Conservation (phyloP, 495 filamentous ascomycete species). For the Neurospora sublineolata region DNA sequence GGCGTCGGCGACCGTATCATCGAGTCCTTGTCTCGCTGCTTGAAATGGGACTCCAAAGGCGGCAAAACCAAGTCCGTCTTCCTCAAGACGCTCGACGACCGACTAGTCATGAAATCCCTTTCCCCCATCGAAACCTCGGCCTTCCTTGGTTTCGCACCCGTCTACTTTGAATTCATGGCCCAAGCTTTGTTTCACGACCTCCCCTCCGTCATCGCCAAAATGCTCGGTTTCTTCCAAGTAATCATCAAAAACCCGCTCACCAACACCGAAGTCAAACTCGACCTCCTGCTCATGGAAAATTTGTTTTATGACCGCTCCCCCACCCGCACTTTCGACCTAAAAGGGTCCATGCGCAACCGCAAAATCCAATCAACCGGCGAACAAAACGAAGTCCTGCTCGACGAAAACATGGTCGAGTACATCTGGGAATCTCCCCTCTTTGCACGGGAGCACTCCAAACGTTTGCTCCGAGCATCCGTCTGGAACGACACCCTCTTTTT, state of each 20-base stretch:
- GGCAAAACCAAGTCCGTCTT: constrained; percentile 99
- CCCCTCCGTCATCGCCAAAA: constrained; percentile 95
- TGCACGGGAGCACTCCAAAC: constrained; percentile 84
- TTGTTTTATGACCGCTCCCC: constrained; percentile 92
- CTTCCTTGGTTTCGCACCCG: constrained; percentile 87
- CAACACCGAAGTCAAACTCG: constrained; percentile 88
- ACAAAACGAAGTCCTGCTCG: constrained; percentile 87
- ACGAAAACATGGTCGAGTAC: constrained; percentile 99
- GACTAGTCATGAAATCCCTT: constrained; percentile 70
- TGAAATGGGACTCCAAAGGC: constrained; percentile 97
- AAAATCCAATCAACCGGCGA: constrained; percentile 92
- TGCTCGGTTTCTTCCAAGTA: constrained; percentile 97
- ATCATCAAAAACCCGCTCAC: constrained; percentile 90
- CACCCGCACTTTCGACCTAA: constrained; percentile 91
- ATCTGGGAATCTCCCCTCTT: constrained; percentile 97
- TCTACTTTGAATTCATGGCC: constrained; percentile 95
- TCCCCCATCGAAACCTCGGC: constrained; percentile 84
- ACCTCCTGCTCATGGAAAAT: constrained; percentile 94
- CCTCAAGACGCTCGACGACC: constrained; percentile 88
- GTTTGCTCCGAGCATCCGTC: constrained; percentile 70
- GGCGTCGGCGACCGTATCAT: constrained; percentile 88
- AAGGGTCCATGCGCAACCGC: constrained; percentile 96
- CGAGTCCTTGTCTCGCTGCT: constrained; percentile 85
- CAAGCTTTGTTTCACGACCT: constrained; percentile 93
- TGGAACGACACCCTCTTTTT: constrained; percentile 97